These are phyloP conservation scores for Echinosophora koreensis DNA, from an alignment of 306 rosid genomes.

Conservation along the genomic window DNA sequence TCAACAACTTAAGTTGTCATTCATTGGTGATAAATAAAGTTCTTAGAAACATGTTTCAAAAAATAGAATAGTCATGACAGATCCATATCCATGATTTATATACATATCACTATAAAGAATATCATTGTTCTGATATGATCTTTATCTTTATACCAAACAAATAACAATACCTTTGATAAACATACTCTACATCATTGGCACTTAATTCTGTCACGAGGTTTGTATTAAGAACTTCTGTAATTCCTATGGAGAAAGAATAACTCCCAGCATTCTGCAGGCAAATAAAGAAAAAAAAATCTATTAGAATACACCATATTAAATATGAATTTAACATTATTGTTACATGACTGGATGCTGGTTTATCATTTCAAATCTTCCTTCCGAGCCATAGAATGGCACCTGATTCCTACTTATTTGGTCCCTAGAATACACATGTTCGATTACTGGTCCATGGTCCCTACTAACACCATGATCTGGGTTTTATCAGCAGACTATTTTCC, in stretches of 20 bases:
- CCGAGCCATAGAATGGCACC: slow-evolving; percentile 80
- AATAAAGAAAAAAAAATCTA: slow-evolving; percentile 44
- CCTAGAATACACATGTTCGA: no score
- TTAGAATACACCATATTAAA: slow-evolving; percentile 23
- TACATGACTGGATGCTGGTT: slow-evolving; percentile 94
- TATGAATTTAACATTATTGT: slow-evolving; percentile 42
- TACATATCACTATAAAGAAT: no score
- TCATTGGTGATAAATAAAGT: no score
- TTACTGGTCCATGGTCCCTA: no score
- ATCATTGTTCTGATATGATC: no score
- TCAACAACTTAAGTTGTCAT: no score
- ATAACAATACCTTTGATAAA: slow-evolving; percentile 77
- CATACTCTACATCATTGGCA: slow-evolving; percentile 92
- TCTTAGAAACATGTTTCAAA: no score
- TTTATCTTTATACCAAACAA: no score
- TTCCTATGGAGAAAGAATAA: slow-evolving; percentile 89
- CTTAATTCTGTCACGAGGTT: slow-evolving; percentile 88
- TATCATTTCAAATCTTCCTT: slow-evolving; percentile 92
- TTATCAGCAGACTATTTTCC: neutral
- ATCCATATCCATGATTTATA: no score
- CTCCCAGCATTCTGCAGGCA: slow-evolving; percentile 79
- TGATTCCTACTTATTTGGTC: slow-evolving; percentile 78
- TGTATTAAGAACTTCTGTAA: slow-evolving; percentile 91
- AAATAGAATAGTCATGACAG: no score
- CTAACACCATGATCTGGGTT: no score